Percentiles rank a stretch among this genome's conserved stretches.
These are phyloP conservation scores for Rhizopus delemar DNA, from an alignment of 371 early-diverging fungal species.

Conservation along the genomic window DNA sequence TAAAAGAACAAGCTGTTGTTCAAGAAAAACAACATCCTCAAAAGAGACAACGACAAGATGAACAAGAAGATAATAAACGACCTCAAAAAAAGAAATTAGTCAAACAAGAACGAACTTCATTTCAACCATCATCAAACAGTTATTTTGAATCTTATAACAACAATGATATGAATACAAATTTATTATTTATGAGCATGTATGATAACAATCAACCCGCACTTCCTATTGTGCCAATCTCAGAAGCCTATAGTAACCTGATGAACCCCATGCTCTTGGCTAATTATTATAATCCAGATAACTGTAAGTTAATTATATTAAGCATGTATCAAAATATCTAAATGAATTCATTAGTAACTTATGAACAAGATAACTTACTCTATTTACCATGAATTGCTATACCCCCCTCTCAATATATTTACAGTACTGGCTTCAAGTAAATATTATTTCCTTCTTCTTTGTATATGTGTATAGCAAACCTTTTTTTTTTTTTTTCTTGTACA, in stretches of 20 bases:
- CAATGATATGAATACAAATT: neutral
- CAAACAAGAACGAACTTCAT: slow-evolving; percentile 8
- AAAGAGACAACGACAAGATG: neutral
- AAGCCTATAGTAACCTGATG: slow-evolving; percentile 7
- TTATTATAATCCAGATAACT: slow-evolving; percentile 12
- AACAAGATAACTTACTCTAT: slow-evolving; percentile 5
- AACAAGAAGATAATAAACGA: neutral
- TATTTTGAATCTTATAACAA: too few relatives aligned
- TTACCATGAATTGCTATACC: slow-evolving; percentile 2
- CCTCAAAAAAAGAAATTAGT: slow-evolving; percentile 21
- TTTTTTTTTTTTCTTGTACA: neutral
- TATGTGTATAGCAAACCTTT: neutral
- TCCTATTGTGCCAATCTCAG: neutral
- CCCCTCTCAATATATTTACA: neutral
- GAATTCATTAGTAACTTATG: slow-evolving; percentile 1
- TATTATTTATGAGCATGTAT: neutral
- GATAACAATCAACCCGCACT: neutral
- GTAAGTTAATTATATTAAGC: slow-evolving; percentile 7
- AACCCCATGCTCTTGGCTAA: slow-evolving; percentile 20
- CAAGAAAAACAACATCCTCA: neutral
- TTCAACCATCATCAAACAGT: too few relatives aligned
- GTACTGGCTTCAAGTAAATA: slow-evolving; percentile 3
- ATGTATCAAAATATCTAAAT: too few relatives aligned
- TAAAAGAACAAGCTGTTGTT: slow-evolving; percentile 4
- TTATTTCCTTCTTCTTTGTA: neutral